Conservation (phyloP, 228 moss, liverwort and hornwort genomes). For the Sphagnum magellanicum region DNA sequence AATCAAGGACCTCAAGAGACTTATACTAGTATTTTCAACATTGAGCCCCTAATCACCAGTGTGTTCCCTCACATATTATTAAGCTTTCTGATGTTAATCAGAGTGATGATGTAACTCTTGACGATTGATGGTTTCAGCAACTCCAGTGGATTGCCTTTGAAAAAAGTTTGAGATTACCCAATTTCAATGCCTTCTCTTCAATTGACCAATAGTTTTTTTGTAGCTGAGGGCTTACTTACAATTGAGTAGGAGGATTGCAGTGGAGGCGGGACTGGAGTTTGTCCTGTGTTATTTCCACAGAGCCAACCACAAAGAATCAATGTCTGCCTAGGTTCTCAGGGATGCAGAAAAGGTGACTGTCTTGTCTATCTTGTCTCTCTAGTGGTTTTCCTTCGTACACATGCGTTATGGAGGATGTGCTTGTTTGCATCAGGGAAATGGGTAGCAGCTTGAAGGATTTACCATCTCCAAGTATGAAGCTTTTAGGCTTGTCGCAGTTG, state of each 20-base stretch:
- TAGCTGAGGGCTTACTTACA: background rate
- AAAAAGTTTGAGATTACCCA: background rate
- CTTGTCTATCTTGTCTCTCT: background rate
- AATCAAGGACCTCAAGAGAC: too few relatives aligned
- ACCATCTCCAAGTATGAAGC: conserved; percentile 29
- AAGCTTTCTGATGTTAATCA: too few relatives aligned
- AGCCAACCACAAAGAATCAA: too few relatives aligned
- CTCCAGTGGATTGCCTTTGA: background rate
- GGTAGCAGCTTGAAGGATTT: background rate
- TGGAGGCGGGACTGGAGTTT: conserved; percentile 22
- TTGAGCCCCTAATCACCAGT: too few relatives aligned
- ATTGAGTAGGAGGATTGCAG: conserved; percentile 17
- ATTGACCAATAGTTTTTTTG: background rate
- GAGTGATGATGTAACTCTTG: background rate
- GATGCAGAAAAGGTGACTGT: background rate
- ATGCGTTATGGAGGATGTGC: background rate
- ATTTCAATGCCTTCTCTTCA: background rate
- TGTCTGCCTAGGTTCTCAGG: too few relatives aligned
- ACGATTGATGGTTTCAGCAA: background rate
- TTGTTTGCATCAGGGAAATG: background rate
- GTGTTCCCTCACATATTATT: too few relatives aligned
- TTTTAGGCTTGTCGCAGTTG: conserved; percentile 18
- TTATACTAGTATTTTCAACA: too few relatives aligned
- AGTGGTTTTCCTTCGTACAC: background rate
- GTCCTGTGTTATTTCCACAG: conserved; percentile 6